A percentile compares a stretch with the other conserved stretches of the same genome.
These are phyloP conservation scores for Rosa lucieae DNA, from an alignment of 306 rosid species.

Conservation along the genomic window DNA sequence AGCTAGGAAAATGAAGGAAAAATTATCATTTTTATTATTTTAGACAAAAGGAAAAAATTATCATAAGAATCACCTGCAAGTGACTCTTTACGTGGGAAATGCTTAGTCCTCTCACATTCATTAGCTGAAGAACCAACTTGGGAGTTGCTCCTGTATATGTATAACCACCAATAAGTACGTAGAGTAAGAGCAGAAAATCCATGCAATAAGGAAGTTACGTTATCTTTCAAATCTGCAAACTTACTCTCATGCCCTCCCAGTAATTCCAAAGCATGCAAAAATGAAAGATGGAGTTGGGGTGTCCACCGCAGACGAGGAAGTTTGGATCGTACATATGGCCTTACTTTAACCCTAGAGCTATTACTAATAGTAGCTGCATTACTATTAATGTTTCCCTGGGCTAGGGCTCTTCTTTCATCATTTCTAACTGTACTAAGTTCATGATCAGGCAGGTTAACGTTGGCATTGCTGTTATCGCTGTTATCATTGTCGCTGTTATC, in stretches of 20 bases:
- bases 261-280: constrained; percentile 70
- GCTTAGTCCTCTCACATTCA: constrained; percentile 91
- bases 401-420: neutral
- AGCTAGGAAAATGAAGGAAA: neutral
- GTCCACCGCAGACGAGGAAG: constrained; percentile 93
- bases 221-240: constrained; percentile 3
- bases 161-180: neutral
- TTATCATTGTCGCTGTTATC: neutral
- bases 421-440: neutral
- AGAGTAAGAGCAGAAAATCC: neutral
- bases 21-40: neutral
- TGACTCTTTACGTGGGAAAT: constrained; percentile 95
- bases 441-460: neutral
- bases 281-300: constrained; percentile 77
- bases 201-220: neutral
- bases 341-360: constrained; percentile 33
- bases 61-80: constrained; percentile 59
- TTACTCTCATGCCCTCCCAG: constrained; percentile 92
- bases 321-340: constrained; percentile 77
- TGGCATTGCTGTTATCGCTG: neutral
- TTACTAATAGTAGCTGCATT: neutral
- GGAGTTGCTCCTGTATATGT: constrained; percentile 78
- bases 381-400: constrained; percentile 3
- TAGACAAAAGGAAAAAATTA: neutral
- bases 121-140: constrained; percentile 76